Conservation (phyloP, 306 rosid species). For the Quercus variabilis region DNA sequence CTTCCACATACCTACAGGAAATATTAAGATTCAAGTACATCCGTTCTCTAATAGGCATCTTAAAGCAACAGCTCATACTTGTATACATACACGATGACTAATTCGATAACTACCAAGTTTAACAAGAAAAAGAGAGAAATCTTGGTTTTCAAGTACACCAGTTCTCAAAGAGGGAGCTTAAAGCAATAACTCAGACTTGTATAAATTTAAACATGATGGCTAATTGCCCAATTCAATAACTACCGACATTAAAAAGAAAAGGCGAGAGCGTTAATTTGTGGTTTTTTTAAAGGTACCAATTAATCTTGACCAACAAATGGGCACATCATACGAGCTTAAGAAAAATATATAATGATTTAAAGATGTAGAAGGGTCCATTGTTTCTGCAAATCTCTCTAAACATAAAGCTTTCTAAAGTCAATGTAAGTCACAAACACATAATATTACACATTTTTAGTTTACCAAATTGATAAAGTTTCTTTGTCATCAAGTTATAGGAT, state of each 20-base stretch:
- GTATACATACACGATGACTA: background rate
- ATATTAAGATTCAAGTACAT: background rate
- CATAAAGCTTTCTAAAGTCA: background rate
- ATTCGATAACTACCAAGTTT: slow-evolving; percentile 5
- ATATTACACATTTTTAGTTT: background rate
- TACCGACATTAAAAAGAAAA: slow-evolving; percentile 1
- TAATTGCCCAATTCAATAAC: slow-evolving; percentile 5
- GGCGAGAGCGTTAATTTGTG: background rate
- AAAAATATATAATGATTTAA: background rate
- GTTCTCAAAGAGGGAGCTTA: background rate
- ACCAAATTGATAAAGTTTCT: background rate
- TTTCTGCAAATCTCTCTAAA: background rate
- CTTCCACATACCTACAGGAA: slow-evolving; percentile 79
- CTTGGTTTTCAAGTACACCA: background rate
- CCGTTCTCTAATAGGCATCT: background rate
- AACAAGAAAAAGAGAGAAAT: slow-evolving; percentile 19
- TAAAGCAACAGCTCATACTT: background rate
- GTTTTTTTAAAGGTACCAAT: background rate
- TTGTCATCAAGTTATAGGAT: background rate
- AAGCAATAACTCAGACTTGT: background rate
- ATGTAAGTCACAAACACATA: background rate
- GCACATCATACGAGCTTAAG: background rate
- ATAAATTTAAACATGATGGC: background rate
- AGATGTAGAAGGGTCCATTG: background rate
- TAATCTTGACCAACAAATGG: background rate